phyloP scores from a whole-genome alignment of 1,139 yeast genomes.

The Pichia sp. region DNA sequence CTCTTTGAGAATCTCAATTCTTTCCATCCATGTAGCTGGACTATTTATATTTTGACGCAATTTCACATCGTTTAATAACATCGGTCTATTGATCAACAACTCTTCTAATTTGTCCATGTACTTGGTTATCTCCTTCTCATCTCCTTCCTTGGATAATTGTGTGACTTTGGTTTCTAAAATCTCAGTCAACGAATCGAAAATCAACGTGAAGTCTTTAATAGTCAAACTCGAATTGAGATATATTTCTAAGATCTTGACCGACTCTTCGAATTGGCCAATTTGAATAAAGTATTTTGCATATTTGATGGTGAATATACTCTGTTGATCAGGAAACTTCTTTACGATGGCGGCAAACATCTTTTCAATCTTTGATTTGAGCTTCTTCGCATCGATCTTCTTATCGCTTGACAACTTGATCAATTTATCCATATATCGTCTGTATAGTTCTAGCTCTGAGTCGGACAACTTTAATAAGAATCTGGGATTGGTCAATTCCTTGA shows the following conservation, averaged over 20 bases:
- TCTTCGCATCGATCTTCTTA: not conserved
- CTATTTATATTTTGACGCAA: conserved; percentile 62
- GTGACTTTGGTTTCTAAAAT: conserved; percentile 55
- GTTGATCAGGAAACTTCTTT: conserved; percentile 59
- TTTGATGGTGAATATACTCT: conserved; percentile 48
- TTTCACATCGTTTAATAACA: conserved; percentile 63
- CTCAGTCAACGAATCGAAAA: conserved; percentile 65
- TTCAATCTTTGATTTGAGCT: conserved; percentile 32
- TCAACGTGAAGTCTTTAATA: conserved; percentile 58
- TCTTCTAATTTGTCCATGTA: conserved; percentile 53
- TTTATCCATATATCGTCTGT: conserved; percentile 48
- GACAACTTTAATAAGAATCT: conserved; percentile 36
- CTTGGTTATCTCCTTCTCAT: conserved; percentile 35
- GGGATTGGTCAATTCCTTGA: conserved; percentile 28
- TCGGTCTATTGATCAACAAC: conserved; percentile 52
- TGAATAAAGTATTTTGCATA: conserved; percentile 50
- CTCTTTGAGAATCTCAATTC: conserved; percentile 40
- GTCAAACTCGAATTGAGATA: conserved; percentile 50
- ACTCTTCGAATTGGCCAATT: conserved; percentile 38
- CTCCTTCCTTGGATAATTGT: conserved; percentile 35
- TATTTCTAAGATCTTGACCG: conserved; percentile 48
- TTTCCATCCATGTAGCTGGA: conserved; percentile 66
- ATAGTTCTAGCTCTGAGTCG: conserved; percentile 41
- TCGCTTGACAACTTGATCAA: conserved; percentile 33
- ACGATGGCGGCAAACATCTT: conserved; percentile 40